These are phyloP conservation scores for Fusarium incarnatum DNA, from an alignment of 2,329 filamentous ascomycete species.

Conservation along the genomic window DNA sequence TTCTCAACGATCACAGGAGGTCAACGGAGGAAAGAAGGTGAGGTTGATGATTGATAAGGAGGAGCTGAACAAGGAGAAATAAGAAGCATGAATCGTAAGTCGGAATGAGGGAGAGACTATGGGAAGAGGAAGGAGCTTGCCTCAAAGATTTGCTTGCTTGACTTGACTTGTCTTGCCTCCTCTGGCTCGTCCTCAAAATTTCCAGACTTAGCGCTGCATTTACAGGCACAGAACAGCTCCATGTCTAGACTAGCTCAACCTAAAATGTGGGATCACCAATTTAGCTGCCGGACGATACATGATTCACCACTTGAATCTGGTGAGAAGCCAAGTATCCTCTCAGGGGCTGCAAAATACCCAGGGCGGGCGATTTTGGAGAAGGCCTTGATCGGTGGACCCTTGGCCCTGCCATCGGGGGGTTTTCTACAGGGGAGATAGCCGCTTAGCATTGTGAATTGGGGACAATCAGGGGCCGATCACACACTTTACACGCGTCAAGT, in stretches of 20 bases:
- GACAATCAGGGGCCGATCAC: slow-evolving; percentile 29
- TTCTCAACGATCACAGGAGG: background rate
- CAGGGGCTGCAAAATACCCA: slow-evolving; percentile 27
- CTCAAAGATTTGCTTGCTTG: slow-evolving; percentile 11
- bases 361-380: slow-evolving; percentile 28
- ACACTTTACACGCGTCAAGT: slow-evolving; percentile 29
- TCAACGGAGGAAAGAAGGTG: background rate
- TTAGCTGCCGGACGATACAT: slow-evolving; percentile 33
- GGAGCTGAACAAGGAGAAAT: slow-evolving; percentile 4
- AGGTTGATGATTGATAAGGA: background rate
- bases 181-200: background rate
- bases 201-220: slow-evolving; percentile 1
- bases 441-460: slow-evolving; percentile 10
- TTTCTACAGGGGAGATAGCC: slow-evolving; percentile 7
- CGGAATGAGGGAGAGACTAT: slow-evolving; percentile 32
- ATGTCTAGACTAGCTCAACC: slow-evolving; percentile 21
- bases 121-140: slow-evolving; percentile 17
- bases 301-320: background rate
- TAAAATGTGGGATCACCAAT: slow-evolving; percentile 42
- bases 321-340: slow-evolving; percentile 10
- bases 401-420: slow-evolving; percentile 17
- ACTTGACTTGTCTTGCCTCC: background rate
- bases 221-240: slow-evolving; percentile 16
- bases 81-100: slow-evolving; percentile 21
- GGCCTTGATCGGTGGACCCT: slow-evolving; percentile 25